Evolutionary conservation across 2,329 filamentous ascomycete species (phyloP), one percentile per base, ranked within the genome.

Genomic region (Colletotrichum australisinense): DNA sequence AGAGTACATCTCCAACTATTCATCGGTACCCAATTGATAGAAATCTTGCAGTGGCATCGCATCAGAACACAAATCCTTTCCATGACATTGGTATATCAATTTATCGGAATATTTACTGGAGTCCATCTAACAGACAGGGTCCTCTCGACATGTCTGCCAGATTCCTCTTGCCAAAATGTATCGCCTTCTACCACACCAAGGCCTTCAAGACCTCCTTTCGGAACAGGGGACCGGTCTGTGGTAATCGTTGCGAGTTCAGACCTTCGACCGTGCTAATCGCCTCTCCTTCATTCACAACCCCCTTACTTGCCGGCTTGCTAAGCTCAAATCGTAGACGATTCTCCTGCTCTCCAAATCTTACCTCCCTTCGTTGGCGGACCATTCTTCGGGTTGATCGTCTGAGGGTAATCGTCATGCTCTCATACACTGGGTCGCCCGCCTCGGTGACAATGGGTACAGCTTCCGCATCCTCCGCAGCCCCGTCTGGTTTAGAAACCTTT

Each of bases 311-410:
- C 28, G 24, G 12, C 42, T 32, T 55, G 8, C 28, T n/a, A 16
- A 26, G 52, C 6, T 30, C 46, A 12, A 30, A 42, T 14, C 63
- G 63, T 19, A 65, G 35, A 30, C n/a, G 49, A 14, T 12, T 52
- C 60, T 73, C 71, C 14, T 35, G 22, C 30, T 67, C 28, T 2
- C 72, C 72, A 14, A 74, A 72, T 1, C 26, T 22, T 4, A 16
- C 11, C 19, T 72, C 57, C n/a, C 38, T 66, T 32, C 72, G 68
- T 30, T 68, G 53, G 12, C 68, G 63, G 12, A 74, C 68, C 49
- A 63, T 63, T 30, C 35, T 52, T 42, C 60, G 67, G 0, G 52
- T 72, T 49, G 35, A 24, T 14, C 69, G 58, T n/a, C 42, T 49
- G 5, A 72, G 57, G 11, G 35, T 58, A 5, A 73, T 67, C 19